Conservation (phyloP, 2,329 filamentous ascomycete genomes). For the Ophiocordyceps polyrhachis-furcata region DNA sequence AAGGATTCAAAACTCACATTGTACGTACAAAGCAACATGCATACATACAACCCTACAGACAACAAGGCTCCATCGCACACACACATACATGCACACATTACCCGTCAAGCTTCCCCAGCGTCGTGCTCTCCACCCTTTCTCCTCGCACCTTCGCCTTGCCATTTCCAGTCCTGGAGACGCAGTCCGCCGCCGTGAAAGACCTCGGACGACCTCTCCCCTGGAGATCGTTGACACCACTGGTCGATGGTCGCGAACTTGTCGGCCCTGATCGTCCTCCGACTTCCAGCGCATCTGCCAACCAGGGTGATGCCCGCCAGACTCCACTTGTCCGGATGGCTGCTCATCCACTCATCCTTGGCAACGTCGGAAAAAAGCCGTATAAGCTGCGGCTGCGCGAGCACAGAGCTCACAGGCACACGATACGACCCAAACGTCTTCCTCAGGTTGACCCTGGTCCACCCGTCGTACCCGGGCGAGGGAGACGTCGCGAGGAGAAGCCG, state of each 20-base stretch:
- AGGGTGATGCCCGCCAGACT: not conserved
- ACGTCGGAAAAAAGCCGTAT: not conserved
- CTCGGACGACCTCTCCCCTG: not conserved
- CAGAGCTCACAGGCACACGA: not conserved
- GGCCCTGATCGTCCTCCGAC: not conserved
- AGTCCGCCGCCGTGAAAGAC: not conserved
- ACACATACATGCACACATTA: not conserved
- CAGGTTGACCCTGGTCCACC: not conserved
- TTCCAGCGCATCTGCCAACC: not conserved
- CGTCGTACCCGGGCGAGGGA: not conserved
- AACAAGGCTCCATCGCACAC: too few species aligned
- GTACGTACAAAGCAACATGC: too few species aligned
- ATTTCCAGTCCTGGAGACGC: not conserved
- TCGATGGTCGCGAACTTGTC: not conserved
- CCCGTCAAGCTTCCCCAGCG: not conserved
- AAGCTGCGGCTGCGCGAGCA: not conserved
- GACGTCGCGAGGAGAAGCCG: not conserved
- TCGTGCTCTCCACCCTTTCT: not conserved
- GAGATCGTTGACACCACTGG: not conserved
- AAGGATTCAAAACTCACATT: too few species aligned
- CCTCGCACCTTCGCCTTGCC: not conserved
- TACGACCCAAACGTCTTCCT: not conserved
- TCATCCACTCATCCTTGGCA: not conserved
- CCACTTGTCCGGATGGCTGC: not conserved
- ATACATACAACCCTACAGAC: too few species aligned